Evolutionary conservation across 768 basidiomycete species (phyloP).

Genomic region (Podaxis carcinomalis): DNA sequence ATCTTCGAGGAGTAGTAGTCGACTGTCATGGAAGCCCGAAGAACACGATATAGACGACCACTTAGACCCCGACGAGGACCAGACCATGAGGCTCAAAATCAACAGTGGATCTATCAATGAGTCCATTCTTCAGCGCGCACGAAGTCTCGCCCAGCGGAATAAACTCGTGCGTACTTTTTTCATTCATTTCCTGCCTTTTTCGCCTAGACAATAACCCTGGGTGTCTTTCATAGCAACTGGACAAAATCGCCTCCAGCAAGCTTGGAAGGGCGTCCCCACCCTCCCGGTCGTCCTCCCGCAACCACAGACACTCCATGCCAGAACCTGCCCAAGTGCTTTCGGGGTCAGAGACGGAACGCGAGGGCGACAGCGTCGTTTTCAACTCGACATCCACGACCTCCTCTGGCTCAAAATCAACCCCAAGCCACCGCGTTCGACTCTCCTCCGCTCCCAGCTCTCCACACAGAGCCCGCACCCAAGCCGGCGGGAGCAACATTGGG

Average conservation of each 20-base stretch:
- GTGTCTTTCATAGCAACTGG: slow-evolving; percentile 17
- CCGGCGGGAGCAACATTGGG: slow-evolving; percentile 16
- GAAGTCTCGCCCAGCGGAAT: slow-evolving; percentile 68
- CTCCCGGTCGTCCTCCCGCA: slow-evolving; percentile 25
- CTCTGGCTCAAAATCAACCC: slow-evolving; percentile 11
- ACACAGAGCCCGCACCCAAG: slow-evolving; percentile 23
- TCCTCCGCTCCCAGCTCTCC: slow-evolving; percentile 30
- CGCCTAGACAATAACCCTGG: neutral
- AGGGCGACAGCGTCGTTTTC: slow-evolving; percentile 35
- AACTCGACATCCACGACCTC: slow-evolving; percentile 21
- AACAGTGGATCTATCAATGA: slow-evolving; percentile 44
- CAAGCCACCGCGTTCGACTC: slow-evolving; percentile 16
- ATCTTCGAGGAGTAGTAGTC: slow-evolving; percentile 21
- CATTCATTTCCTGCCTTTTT: slow-evolving; percentile 6
- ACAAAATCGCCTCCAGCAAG: slow-evolving; percentile 4
- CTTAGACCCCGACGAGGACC: slow-evolving; percentile 54
- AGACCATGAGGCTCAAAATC: slow-evolving; percentile 49
- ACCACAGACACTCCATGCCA: slow-evolving; percentile 17
- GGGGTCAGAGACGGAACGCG: slow-evolving; percentile 82
- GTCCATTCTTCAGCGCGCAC: slow-evolving; percentile 61
- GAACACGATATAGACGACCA: slow-evolving; percentile 40
- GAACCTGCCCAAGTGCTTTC: slow-evolving; percentile 35
- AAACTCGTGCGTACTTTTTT: slow-evolving; percentile 51
- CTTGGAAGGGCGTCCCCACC: slow-evolving; percentile 24
- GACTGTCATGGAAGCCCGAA: slow-evolving; percentile 25